Conservation (phyloP, 73 alveolate species). For the Tetrahymena malaccensis region DNA sequence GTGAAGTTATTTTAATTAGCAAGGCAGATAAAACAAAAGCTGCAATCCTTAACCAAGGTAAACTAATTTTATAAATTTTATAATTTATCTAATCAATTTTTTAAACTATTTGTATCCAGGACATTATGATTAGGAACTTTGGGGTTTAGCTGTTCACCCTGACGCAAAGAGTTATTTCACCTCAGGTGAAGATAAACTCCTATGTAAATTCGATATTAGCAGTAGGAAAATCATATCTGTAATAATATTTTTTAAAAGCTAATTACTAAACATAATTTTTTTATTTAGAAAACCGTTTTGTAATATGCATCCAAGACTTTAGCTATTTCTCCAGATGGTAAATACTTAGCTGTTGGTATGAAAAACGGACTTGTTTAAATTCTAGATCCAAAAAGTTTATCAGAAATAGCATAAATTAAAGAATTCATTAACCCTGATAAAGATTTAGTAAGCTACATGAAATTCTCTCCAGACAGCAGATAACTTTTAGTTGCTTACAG, state of each 20-base stretch:
- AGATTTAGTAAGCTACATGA: conserved; percentile 69
- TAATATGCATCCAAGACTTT: conserved; percentile 75
- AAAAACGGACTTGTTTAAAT: conserved; percentile 80
- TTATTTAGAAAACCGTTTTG: conserved; percentile 52
- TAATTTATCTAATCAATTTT: neutral
- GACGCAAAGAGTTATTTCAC: conserved; percentile 73
- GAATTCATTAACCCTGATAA: conserved; percentile 74
- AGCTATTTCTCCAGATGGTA: conserved; percentile 79
- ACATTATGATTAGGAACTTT: conserved; percentile 90
- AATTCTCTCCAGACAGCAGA: conserved; percentile 83
- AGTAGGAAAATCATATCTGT: conserved; percentile 54
- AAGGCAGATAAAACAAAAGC: neutral
- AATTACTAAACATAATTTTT: neutral
- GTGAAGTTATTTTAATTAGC: conserved; percentile 85
- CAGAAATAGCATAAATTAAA: conserved; percentile 6
- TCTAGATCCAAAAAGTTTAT: conserved; percentile 54
- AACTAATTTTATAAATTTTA: too few species aligned
- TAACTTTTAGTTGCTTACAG: conserved; percentile 76
- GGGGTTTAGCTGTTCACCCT: conserved; percentile 96
- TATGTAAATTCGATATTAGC: conserved; percentile 86
- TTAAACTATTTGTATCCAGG: conserved; percentile 47
- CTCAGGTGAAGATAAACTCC: conserved; percentile 93
- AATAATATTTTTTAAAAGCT: neutral
- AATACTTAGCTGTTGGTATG: conserved; percentile 87
- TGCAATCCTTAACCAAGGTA: neutral